Conservation (phyloP, 306 rosid genomes). For the Acacia crassicarpa region DNA sequence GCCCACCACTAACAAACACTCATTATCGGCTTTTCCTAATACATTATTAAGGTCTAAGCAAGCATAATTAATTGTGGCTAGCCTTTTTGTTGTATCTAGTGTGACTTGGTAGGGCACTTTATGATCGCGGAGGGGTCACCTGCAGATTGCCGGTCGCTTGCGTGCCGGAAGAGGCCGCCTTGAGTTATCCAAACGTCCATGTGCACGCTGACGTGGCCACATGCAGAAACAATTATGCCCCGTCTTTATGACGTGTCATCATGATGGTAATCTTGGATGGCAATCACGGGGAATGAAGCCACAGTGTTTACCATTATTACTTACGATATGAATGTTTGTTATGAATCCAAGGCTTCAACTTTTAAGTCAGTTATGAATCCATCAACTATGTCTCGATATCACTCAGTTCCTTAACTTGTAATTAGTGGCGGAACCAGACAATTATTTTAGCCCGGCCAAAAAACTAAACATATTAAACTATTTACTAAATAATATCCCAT, state of each 20-base stretch:
- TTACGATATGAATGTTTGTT: no score
- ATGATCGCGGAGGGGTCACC: not conserved
- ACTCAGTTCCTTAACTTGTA: no score
- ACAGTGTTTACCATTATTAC: not conserved
- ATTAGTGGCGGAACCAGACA: no score
- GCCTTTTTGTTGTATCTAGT: not conserved
- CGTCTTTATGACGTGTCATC: not conserved
- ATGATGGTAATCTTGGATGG: not conserved
- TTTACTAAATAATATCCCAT: no score
- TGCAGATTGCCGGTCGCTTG: not conserved
- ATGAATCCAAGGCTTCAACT: no score
- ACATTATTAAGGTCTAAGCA: not conserved
- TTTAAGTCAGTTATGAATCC: no score
- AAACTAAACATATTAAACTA: no score
- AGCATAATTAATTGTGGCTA: not conserved
- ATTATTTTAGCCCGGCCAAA: no score
- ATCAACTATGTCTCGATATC: no score
- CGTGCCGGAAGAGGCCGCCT: not conserved
- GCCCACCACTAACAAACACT: not conserved
- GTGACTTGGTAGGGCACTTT: constrained; percentile 3
- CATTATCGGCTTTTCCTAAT: not conserved
- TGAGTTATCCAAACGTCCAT: not conserved
- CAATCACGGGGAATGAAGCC: not conserved
- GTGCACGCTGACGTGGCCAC: constrained; percentile 12
- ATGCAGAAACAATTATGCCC: not conserved